A percentile compares a stretch with the other conserved stretches of the same genome.
These are phyloP conservation scores for Nitzschia inconspicua DNA, from an alignment of 108 stramenopile species.

Conservation along the genomic window DNA sequence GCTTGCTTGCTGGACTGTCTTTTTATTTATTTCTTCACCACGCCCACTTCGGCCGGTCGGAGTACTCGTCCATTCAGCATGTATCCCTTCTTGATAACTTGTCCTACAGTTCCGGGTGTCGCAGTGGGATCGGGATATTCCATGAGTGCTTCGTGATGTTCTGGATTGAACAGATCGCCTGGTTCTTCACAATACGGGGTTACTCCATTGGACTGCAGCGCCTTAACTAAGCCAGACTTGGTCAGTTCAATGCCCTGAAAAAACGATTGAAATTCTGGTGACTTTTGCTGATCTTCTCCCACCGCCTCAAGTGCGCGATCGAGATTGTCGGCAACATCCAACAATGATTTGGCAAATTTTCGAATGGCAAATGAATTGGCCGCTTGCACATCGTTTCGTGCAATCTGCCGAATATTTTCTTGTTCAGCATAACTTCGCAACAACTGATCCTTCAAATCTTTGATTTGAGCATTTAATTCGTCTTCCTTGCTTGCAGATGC, in stretches of 20 bases:
- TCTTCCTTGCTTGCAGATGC: too few species aligned
- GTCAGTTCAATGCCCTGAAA: conserved; percentile 94
- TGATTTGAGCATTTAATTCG: too few species aligned
- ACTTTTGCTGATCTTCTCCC: conserved; percentile 37
- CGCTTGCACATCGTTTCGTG: conserved; percentile 81
- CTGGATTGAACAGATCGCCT: conserved; percentile 95
- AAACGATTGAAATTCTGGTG: conserved; percentile 47
- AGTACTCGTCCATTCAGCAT: conserved; percentile 91
- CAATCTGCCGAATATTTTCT: conserved; percentile 96
- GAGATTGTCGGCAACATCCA: conserved; percentile 94
- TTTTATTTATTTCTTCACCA: conserved; percentile 67
- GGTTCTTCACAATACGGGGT: conserved; percentile 72
- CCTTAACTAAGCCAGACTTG: conserved; percentile 78
- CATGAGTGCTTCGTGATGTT: conserved; percentile 94
- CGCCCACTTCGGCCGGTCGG: conserved; percentile 95
- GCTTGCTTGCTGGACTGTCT: not conserved
- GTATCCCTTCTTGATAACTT: conserved; percentile 95
- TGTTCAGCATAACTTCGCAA: conserved; percentile 91
- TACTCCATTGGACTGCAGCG: conserved; percentile 81
- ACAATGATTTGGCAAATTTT: conserved; percentile 84
- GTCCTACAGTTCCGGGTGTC: conserved; percentile 80
- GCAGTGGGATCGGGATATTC: conserved; percentile 74
- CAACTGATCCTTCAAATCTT: conserved; percentile 75
- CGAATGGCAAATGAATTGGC: conserved; percentile 83
- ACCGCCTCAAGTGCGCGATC: conserved; percentile 81